Conservation (phyloP, 179 eudicot species). For the Sideroxylon spinosum region DNA sequence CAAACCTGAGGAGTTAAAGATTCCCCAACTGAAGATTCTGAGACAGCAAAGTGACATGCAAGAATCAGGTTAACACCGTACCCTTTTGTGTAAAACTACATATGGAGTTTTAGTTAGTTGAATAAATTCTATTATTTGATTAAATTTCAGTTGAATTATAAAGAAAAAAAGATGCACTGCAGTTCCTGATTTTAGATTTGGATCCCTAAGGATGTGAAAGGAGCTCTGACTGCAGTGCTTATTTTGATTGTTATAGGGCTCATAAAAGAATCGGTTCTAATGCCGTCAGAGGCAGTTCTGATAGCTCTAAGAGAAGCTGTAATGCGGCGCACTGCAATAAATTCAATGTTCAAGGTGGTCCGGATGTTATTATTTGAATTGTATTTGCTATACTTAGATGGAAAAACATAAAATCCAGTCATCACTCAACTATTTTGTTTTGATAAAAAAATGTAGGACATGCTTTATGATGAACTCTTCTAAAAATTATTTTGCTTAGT, state of each 20-base stretch:
- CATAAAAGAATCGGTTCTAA: constrained; percentile 21
- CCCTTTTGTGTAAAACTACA: neutral
- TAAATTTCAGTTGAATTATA: neutral
- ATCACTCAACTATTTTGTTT: neutral
- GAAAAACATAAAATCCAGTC: neutral
- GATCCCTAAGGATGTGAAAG: constrained; percentile 9
- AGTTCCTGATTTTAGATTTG: neutral
- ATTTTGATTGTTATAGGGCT: constrained; percentile 31
- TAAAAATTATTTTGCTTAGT: neutral
- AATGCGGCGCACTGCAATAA: constrained; percentile 49
- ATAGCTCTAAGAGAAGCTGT: constrained; percentile 64
- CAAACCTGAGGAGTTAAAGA: constrained; percentile 31
- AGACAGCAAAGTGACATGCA: constrained; percentile 23
- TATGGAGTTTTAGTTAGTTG: neutral
- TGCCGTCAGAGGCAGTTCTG: constrained; percentile 52
- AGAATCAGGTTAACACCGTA: constrained; percentile 22
- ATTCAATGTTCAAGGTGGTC: constrained; percentile 77
- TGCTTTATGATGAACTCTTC: neutral
- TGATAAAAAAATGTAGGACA: neutral
- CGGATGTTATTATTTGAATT: neutral
- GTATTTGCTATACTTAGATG: neutral
- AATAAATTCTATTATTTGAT: neutral
- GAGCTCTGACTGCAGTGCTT: neutral
- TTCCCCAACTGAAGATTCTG: constrained; percentile 17
- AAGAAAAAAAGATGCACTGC: neutral